Conservation (phyloP, 2,329 filamentous ascomycete genomes). For the Colletotrichum truncatum region DNA sequence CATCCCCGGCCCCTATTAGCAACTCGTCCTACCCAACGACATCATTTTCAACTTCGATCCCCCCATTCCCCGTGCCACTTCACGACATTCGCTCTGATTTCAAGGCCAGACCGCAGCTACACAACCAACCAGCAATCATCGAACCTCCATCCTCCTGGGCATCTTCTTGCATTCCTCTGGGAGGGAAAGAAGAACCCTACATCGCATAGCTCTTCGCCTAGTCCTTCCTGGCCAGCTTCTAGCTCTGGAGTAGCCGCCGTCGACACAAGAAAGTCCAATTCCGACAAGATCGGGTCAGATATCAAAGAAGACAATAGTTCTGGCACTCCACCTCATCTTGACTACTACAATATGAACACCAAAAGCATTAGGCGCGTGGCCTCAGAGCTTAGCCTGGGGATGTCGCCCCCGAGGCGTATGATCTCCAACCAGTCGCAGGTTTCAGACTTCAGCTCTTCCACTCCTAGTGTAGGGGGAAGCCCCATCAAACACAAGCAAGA, state of each 20-base stretch:
- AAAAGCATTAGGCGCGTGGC: slow-evolving; percentile 11
- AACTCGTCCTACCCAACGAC: slow-evolving; percentile 37
- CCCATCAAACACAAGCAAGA: slow-evolving; percentile 18
- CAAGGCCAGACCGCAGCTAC: too few relatives aligned
- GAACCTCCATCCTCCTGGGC: slow-evolving; percentile 26
- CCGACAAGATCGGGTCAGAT: background rate
- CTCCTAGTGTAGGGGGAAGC: slow-evolving; percentile 29
- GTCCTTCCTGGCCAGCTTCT: slow-evolving; percentile 11
- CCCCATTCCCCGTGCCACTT: background rate
- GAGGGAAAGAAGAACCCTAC: background rate
- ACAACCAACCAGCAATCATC: background rate
- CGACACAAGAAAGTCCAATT: slow-evolving; percentile 7
- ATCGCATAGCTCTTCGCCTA: background rate
- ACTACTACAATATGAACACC: background rate
- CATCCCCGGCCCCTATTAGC: slow-evolving; percentile 10
- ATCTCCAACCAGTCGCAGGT: slow-evolving; percentile 27
- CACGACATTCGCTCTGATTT: too few relatives aligned
- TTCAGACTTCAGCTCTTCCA: slow-evolving; percentile 36
- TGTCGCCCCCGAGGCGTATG: slow-evolving; percentile 18
- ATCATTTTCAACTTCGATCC: background rate
- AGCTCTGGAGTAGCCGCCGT: slow-evolving; percentile 17
- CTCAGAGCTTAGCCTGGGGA: slow-evolving; percentile 23
- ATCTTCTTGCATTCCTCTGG: slow-evolving; percentile 13
- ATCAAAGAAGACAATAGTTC: slow-evolving; percentile 26
- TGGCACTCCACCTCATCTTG: slow-evolving; percentile 3